Conservation (phyloP, 139 green algal species). For the Axilococcus clingmanii region DNA sequence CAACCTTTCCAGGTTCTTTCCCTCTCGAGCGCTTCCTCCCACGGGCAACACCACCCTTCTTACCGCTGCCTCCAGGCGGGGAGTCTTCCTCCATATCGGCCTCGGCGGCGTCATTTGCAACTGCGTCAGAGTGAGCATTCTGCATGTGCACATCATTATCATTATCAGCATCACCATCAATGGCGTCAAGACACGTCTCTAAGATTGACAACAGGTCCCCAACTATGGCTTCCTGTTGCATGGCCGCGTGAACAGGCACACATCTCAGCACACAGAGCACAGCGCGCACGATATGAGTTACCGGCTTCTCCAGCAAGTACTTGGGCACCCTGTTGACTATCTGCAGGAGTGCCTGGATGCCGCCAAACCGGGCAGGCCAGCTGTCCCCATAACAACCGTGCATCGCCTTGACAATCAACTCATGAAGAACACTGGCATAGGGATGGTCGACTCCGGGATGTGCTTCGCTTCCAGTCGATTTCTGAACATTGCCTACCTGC, state of each 20-base stretch:
- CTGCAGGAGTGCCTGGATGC: slow-evolving; percentile 47
- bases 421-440: slow-evolving; percentile 48
- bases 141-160: neutral
- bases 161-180: neutral
- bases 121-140: neutral
- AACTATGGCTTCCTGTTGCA: slow-evolving; percentile 41
- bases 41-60: neutral
- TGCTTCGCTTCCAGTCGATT: neutral
- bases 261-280: slow-evolving; percentile 61
- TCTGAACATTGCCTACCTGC: slow-evolving; percentile 22
- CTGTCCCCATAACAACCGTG: slow-evolving; percentile 79
- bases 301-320: slow-evolving; percentile 26
- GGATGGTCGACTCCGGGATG: neutral
- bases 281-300: slow-evolving; percentile 35
- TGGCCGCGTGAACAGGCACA: slow-evolving; percentile 55
- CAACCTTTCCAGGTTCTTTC: neutral
- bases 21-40: too few relatives aligned
- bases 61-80: neutral
- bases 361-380: slow-evolving; percentile 72
- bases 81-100: neutral
- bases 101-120: neutral
- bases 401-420: slow-evolving; percentile 68
- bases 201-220: slow-evolving; percentile 17
- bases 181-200: slow-evolving; percentile 19
- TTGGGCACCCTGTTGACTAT: slow-evolving; percentile 31